Percentiles rank a stretch among this genome's conserved stretches.
Evolutionary conservation across 441 rosid genomes (phyloP).

Genomic region (Adansonia rubrostipa): DNA sequence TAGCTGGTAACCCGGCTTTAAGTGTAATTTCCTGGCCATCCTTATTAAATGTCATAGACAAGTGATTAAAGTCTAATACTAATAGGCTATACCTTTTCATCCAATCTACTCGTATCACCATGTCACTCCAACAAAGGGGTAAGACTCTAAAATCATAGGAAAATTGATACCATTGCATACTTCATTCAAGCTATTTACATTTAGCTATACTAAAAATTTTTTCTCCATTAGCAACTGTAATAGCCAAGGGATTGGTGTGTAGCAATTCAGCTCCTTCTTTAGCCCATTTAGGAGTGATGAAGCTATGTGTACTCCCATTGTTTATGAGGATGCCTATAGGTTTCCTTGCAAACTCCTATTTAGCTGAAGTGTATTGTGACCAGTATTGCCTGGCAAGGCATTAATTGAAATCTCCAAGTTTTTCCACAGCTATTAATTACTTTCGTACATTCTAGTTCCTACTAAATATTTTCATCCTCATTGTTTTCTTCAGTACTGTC

Average conservation of each 20-base stretch:
- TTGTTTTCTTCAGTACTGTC: background rate
- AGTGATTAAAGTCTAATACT: too few species aligned
- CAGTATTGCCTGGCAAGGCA: background rate
- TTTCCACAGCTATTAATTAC: background rate
- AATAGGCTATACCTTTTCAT: background rate
- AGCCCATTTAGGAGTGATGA: background rate
- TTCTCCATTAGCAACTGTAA: background rate
- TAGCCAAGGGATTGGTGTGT: background rate
- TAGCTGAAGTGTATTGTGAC: background rate
- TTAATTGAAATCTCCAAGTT: background rate
- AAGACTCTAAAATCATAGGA: background rate
- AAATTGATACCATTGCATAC: background rate
- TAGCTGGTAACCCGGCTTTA: too few species aligned
- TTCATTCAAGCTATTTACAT: too few species aligned
- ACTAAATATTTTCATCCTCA: background rate
- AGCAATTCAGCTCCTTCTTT: too few species aligned
- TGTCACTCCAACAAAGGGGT: background rate
- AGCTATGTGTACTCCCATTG: background rate
- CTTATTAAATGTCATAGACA: too few species aligned
- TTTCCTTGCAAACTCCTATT: background rate
- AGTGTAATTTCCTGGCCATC: too few species aligned
- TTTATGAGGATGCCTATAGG: background rate
- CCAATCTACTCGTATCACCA: background rate
- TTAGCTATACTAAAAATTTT: background rate
- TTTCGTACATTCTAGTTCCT: background rate